Evolutionary conservation across 78 protist genomes (phyloP).

Genomic region (Diacronema lutheri): DNA sequence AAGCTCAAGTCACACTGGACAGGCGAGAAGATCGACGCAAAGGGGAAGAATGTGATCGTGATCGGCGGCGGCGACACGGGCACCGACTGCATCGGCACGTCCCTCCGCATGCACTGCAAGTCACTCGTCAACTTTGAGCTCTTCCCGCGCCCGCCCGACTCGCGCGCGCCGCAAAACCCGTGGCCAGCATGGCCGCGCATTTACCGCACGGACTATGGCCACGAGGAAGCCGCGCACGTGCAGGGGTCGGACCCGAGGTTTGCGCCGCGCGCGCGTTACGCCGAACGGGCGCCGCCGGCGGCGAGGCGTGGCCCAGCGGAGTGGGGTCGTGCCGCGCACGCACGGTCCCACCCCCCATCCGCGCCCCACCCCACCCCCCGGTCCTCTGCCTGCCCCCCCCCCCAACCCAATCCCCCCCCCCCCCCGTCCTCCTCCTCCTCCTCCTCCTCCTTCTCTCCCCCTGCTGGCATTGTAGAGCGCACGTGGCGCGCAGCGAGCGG

Average conservation of each 20-base stretch:
- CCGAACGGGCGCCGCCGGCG: too few species aligned
- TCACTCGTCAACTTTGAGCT: conserved; percentile 68
- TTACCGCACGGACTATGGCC: conserved; percentile 79
- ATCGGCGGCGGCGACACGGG: conserved; percentile 89
- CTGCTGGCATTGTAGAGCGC: too few species aligned
- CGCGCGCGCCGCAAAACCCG: neutral
- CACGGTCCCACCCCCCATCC: too few species aligned
- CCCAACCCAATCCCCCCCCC: too few species aligned
- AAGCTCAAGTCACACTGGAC: neutral
- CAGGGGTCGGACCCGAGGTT: conserved; percentile 29
- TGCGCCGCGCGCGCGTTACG: too few species aligned
- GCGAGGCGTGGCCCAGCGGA: too few species aligned
- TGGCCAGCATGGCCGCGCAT: conserved; percentile 73
- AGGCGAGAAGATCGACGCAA: conserved; percentile 37
- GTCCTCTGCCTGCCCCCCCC: too few species aligned
- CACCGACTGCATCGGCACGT: conserved; percentile 72
- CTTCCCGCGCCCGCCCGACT: neutral
- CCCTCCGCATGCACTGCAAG: conserved; percentile 31
- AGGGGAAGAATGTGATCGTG: conserved; percentile 74
- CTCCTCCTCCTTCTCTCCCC: too few species aligned
- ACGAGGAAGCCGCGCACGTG: conserved; percentile 65
- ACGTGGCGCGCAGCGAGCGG: too few species aligned
- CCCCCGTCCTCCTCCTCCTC: too few species aligned
- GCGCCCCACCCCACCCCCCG: too few species aligned
- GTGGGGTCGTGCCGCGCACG: too few species aligned